phyloP scores from a whole-genome alignment of 495 filamentous ascomycete genomes.

The Pyrenula aspistea region DNA sequence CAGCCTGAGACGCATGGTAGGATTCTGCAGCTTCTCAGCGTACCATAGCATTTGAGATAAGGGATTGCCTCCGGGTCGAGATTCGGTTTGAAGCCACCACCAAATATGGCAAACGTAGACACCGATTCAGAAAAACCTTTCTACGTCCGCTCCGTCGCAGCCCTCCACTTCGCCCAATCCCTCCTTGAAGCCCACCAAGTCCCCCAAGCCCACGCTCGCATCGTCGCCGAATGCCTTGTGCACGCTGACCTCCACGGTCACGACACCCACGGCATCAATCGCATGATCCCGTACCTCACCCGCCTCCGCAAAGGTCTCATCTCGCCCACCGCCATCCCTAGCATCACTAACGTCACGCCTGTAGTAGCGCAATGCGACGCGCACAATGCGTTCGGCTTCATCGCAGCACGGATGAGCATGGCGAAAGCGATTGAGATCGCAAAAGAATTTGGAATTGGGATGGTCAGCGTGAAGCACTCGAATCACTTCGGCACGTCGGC shows the following conservation, averaged over 20 bases:
- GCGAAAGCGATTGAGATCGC: constrained; percentile 51
- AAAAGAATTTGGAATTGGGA: constrained; percentile 51
- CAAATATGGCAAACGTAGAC: background rate
- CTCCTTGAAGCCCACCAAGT: constrained; percentile 49
- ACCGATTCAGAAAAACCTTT: constrained; percentile 10
- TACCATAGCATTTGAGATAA: too few species aligned
- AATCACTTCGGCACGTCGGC: constrained; percentile 79
- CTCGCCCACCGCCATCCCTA: constrained; percentile 42
- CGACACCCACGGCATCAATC: constrained; percentile 68
- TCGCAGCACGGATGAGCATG: constrained; percentile 54
- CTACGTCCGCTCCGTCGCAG: constrained; percentile 13
- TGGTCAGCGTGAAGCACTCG: constrained; percentile 59
- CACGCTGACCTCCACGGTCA: constrained; percentile 65
- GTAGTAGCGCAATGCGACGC: constrained; percentile 56
- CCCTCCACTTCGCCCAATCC: constrained; percentile 25
- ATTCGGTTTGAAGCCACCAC: too few species aligned
- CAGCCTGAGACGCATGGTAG: too few species aligned
- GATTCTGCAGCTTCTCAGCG: too few species aligned
- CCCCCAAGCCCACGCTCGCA: constrained; percentile 36
- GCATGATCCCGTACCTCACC: constrained; percentile 63
- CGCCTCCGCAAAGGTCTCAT: constrained; percentile 56
- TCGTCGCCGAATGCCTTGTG: constrained; percentile 52
- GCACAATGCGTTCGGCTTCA: constrained; percentile 64
- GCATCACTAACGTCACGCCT: constrained; percentile 46
- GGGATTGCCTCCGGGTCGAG: too few species aligned